Conservation (phyloP, 164 flowering plant species). For the Stephania japonica region DNA sequence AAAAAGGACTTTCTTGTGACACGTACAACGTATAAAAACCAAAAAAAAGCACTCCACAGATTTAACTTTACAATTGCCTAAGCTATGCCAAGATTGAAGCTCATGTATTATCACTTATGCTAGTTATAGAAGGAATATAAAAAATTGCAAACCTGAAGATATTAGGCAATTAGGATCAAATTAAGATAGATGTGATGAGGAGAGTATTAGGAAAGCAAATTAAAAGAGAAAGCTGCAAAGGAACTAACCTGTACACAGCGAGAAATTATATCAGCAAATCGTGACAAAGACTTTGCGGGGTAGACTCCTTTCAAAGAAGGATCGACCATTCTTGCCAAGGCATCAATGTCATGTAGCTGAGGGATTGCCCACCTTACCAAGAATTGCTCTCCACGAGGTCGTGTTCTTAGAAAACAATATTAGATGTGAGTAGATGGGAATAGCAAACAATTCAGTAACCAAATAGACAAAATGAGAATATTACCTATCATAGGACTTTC, state of each 20-base stretch:
- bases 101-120: not conserved
- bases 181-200: not conserved
- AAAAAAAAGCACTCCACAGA: too few species aligned
- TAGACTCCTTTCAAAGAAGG: constrained; percentile 69
- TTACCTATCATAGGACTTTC: constrained; percentile 79
- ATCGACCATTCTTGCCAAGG: constrained; percentile 88
- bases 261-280: constrained; percentile 87
- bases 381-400: constrained; percentile 71
- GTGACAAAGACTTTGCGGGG: constrained; percentile 83
- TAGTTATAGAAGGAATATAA: not conserved
- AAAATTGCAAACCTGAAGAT: not conserved
- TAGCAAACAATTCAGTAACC: not conserved
- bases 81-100: not conserved
- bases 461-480: not conserved
- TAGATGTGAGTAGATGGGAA: not conserved
- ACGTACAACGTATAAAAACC: too few species aligned
- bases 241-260: constrained; percentile 78
- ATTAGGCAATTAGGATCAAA: not conserved
- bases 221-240: not conserved
- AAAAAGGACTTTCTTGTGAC: not conserved
- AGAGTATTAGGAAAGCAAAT: not conserved
- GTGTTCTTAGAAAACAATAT: constrained; percentile 30
- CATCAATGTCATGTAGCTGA: constrained; percentile 94
- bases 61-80: not conserved
- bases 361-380: constrained; percentile 93